Evolutionary conservation across 2,329 filamentous ascomycete genomes (phyloP), one percentile per base, ranked within the genome.

Genomic region (Phoma sp.): DNA sequence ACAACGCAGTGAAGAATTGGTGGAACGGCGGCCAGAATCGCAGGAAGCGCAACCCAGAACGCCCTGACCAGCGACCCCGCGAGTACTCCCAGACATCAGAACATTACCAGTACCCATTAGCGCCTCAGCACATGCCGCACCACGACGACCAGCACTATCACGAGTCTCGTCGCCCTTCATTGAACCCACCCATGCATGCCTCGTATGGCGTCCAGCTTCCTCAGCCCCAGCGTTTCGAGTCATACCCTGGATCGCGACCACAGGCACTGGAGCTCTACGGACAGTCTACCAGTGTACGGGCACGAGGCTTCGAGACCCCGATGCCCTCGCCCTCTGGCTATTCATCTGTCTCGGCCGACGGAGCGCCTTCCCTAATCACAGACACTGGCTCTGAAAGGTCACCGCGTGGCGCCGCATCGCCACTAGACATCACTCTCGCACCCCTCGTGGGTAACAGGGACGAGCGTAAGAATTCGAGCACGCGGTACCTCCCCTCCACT

Each of bases 1-100:
- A 97, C 80, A 97, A 97, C 70, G 90, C 91, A 25, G 91, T 97
- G 61, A 97, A 97, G 85, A 97, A 97, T 76, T 97, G 92, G 92
- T 96, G 91, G 91, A 96, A 96, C 73, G 92, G 93, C 44, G 91
- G 89, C 73, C 90, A 93, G 83, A 96, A 96, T 78, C 86, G 92
- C 69, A 84, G 89, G 68, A 77, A 78, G 69, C 76, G 80, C 58
- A 74, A 73, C 48, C 70, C 70, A 29, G 72, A 74, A n/a, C 70
- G 68, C 50, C 64, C 53, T 31, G 70, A 71, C 8, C 66, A 67
- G 27, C 53, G 62, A 43, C 43, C 61, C 21, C 67, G 67, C 50
- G 64, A 70, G 24, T 69, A 67, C 38, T 65, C 68, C 51, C 66
- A 73, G 37, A 58, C 76, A 51, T 63, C 73, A 61, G 70, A 74